Evolutionary conservation across 768 basidiomycete genomes (phyloP).

Genomic region (Panaeolus cyanescens): DNA sequence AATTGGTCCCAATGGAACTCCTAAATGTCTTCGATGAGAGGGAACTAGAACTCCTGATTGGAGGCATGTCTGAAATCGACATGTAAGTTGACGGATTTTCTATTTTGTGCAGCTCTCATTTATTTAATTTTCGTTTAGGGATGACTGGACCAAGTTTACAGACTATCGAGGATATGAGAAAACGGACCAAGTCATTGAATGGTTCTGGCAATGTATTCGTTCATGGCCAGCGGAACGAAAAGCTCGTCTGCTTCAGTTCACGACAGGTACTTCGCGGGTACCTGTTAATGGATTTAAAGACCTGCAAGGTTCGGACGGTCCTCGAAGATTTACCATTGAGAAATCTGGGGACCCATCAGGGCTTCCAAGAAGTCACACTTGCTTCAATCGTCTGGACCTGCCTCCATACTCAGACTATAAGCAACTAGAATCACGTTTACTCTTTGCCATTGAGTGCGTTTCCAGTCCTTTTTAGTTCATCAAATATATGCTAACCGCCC

Average conservation of each 20-base stretch:
- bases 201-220: conserved; percentile 95
- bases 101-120: conserved; percentile 2
- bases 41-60: conserved; percentile 86
- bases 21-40: conserved; percentile 91
- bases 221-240: conserved; percentile 91
- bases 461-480: conserved; percentile 1
- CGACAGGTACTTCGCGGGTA: conserved; percentile 81
- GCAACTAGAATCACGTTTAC: conserved; percentile 82
- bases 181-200: conserved; percentile 86
- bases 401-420: conserved; percentile 90
- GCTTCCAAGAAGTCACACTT: conserved; percentile 89
- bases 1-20: conserved; percentile 81
- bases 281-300: conserved; percentile 96
- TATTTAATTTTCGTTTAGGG: conserved; percentile 39
- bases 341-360: conserved; percentile 90
- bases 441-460: conserved; percentile 80
- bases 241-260: conserved; percentile 84
- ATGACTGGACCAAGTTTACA: conserved; percentile 93
- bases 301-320: conserved; percentile 91
- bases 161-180: conserved; percentile 89
- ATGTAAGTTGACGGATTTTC: conserved; percentile 47
- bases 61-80: conserved; percentile 92
- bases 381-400: conserved; percentile 88
- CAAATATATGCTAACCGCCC: conserved; percentile 3
- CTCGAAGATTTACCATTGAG: conserved; percentile 91